Conservation (phyloP, 2,329 filamentous ascomycete genomes). For the Colletotrichum spinosum region DNA sequence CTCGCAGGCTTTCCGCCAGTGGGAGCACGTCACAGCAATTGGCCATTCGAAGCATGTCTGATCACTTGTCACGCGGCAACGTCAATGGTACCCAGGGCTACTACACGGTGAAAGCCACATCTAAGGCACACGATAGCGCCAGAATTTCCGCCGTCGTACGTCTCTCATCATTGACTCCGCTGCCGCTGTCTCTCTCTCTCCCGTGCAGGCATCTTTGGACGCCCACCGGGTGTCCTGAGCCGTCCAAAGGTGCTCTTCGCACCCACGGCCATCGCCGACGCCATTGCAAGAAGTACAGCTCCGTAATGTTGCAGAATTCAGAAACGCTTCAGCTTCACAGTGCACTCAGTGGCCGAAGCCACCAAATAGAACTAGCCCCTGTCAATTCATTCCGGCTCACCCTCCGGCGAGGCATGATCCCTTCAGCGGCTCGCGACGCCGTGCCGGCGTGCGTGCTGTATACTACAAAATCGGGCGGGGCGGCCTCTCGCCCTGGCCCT, state of each 20-base stretch:
- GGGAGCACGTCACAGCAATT: constrained; percentile 8
- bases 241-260: no score
- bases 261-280: no score
- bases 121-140: not conserved
- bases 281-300: not conserved
- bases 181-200: not conserved
- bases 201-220: not conserved
- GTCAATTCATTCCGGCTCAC: constrained; percentile 15
- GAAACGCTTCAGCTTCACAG: no score
- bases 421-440: not conserved
- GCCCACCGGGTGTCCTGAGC: no score
- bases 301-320: not conserved
- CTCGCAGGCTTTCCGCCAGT: constrained; percentile 8
- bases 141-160: no score
- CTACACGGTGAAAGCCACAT: not conserved
- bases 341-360: constrained; percentile 6
- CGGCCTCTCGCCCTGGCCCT: not conserved
- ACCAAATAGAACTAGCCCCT: constrained; percentile 22
- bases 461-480: not conserved
- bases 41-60: constrained; percentile 1
- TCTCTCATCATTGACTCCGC: no score
- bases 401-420: constrained; percentile 20
- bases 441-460: constrained; percentile 1
- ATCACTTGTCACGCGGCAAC: constrained; percentile 10
- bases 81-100: not conserved